A percentile compares a stretch with the other conserved stretches of the same genome.
Evolutionary conservation across 2,329 filamentous ascomycete species (phyloP).

Genomic region (Corniculantispora saksenae): DNA sequence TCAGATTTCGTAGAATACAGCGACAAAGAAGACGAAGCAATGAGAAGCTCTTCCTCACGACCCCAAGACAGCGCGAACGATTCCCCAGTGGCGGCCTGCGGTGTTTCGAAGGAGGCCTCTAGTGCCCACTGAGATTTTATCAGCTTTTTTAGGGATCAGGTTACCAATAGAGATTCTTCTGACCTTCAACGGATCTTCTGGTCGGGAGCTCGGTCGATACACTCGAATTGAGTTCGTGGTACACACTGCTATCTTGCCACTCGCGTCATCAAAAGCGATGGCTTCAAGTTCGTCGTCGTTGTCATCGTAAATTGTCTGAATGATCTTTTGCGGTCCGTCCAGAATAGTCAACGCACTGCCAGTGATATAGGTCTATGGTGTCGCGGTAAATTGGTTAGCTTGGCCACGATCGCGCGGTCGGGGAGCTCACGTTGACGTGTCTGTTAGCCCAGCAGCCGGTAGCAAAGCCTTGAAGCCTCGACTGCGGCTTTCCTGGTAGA

Average conservation of each 20-base stretch:
- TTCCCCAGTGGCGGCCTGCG: slow-evolving; percentile 35
- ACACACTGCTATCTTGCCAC: slow-evolving; percentile 82
- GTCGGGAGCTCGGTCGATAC: slow-evolving; percentile 72
- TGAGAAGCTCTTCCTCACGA: slow-evolving; percentile 77
- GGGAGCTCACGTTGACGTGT: slow-evolving; percentile 66
- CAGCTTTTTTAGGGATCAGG: slow-evolving; percentile 24
- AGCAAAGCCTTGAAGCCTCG: slow-evolving; percentile 75
- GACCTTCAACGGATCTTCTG: slow-evolving; percentile 75
- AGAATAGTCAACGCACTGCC: slow-evolving; percentile 87
- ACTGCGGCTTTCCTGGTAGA: slow-evolving; percentile 76
- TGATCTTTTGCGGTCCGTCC: slow-evolving; percentile 67
- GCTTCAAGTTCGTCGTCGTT: slow-evolving; percentile 69
- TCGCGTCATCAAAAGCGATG: slow-evolving; percentile 76
- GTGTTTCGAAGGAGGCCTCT: slow-evolving; percentile 60
- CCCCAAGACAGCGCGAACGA: slow-evolving; percentile 76
- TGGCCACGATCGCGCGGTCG: slow-evolving; percentile 17
- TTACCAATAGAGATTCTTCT: slow-evolving; percentile 24
- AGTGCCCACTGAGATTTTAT: slow-evolving; percentile 55
- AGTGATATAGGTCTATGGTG: slow-evolving; percentile 76
- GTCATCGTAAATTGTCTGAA: slow-evolving; percentile 91
- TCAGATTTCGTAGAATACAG: slow-evolving; percentile 61
- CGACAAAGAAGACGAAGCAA: slow-evolving; percentile 69
- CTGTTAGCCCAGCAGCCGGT: slow-evolving; percentile 72
- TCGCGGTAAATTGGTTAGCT: slow-evolving; percentile 12
- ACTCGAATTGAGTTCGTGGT: slow-evolving; percentile 68